phyloP scores from a whole-genome alignment of 164 flowering plant genomes.

The Houttuynia cordata region DNA sequence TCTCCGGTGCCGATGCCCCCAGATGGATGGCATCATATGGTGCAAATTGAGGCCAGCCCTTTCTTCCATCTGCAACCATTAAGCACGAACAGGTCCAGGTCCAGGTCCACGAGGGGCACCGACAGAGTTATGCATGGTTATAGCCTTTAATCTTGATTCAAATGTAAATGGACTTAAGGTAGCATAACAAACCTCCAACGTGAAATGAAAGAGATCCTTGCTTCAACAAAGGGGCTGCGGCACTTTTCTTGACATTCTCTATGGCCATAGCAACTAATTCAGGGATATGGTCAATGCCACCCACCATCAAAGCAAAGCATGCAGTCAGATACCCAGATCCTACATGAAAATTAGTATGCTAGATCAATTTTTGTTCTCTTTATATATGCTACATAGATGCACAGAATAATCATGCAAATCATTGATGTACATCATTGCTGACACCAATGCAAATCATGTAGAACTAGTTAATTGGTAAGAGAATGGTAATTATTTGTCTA shows the following conservation, averaged over 20 bases:
- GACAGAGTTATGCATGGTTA: no score
- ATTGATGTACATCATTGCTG: no score
- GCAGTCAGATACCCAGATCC: conserved; percentile 92
- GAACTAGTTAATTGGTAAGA: no score
- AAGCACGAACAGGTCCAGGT: neutral
- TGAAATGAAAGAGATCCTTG: conserved; percentile 61
- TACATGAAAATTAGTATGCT: conserved; percentile 9
- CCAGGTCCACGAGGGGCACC: neutral
- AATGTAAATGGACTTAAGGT: neutral
- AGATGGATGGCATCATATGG: no score
- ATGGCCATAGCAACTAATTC: conserved; percentile 56
- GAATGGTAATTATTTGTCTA: no score
- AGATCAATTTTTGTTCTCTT: no score
- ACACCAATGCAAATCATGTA: no score
- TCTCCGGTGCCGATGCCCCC: conserved; percentile 86
- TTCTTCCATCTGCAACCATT: conserved; percentile 68
- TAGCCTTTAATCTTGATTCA: no score
- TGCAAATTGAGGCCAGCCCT: conserved; percentile 73
- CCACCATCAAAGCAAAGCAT: conserved; percentile 88
- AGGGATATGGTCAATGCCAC: conserved; percentile 93
- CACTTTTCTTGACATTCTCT: conserved; percentile 52
- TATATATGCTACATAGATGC: no score
- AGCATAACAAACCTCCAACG: conserved; percentile 53
- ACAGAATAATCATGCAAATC: no score
- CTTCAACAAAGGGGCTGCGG: conserved; percentile 61